Conservation (phyloP, 2,329 filamentous ascomycete genomes). For the Tolypocladium sp. region DNA sequence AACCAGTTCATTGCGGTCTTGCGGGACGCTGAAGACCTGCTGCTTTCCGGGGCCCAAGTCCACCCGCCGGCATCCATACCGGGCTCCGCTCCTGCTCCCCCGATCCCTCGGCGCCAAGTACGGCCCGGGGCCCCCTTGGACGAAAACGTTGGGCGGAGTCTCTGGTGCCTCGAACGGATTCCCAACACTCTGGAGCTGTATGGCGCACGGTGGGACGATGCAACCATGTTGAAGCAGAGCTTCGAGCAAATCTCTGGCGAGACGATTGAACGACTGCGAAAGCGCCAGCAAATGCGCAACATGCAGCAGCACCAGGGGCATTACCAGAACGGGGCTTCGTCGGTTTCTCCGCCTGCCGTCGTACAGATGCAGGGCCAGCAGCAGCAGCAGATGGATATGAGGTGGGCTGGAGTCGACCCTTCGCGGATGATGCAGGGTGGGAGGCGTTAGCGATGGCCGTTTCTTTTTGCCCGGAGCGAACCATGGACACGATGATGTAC, state of each 20-base stretch:
- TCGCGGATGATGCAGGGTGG: conserved; percentile 30
- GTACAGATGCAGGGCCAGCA: conserved; percentile 13
- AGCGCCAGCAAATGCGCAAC: conserved; percentile 24
- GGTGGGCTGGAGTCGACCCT: conserved; percentile 36
- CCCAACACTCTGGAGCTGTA: conserved; percentile 45
- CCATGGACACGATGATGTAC: neutral
- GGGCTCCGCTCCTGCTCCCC: conserved; percentile 40
- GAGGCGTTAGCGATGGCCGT: conserved; percentile 2
- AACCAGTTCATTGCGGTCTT: conserved; percentile 54
- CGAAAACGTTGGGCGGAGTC: conserved; percentile 45
- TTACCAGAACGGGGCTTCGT: conserved; percentile 15
- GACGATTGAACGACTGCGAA: conserved; percentile 32
- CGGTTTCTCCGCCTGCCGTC: conserved; percentile 1
- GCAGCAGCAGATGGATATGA: conserved; percentile 18
- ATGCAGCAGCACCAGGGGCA: conserved; percentile 26
- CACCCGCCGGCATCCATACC: conserved; percentile 34
- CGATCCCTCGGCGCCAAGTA: conserved; percentile 37
- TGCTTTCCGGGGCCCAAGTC: conserved; percentile 40
- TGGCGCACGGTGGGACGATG: conserved; percentile 51
- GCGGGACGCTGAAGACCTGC: conserved; percentile 45
- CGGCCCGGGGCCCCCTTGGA: conserved; percentile 24
- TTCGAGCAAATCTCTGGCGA: conserved; percentile 42
- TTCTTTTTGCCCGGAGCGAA: neutral
- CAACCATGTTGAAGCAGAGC: conserved; percentile 39
- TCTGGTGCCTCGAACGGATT: conserved; percentile 45